Conservation (phyloP, 352 stramenopile genomes). For the Phytophthora palmivora region DNA sequence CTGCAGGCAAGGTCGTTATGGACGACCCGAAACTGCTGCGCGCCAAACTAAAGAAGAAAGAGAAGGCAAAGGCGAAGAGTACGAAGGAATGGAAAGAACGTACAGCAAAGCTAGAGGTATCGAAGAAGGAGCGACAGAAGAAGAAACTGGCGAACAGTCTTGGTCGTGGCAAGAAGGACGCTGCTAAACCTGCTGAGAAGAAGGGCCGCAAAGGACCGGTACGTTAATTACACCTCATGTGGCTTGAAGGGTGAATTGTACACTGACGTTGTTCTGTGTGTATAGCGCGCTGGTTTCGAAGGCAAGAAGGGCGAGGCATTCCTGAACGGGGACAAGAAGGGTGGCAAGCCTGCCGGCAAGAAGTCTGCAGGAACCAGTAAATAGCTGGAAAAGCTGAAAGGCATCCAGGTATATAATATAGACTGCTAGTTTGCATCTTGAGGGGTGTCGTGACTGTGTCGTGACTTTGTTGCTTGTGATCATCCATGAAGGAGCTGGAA, state of each 20-base stretch:
- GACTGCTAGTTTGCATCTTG: constrained; percentile 40
- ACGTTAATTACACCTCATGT: constrained; percentile 19
- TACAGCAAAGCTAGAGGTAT: constrained; percentile 58
- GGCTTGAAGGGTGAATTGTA: not conserved
- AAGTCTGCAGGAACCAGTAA: constrained; percentile 39
- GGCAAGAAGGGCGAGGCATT: constrained; percentile 83
- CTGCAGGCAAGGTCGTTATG: constrained; percentile 66
- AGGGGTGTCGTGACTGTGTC: constrained; percentile 12
- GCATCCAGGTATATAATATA: constrained; percentile 50
- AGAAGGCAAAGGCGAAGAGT: constrained; percentile 83
- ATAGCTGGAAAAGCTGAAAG: constrained; percentile 46
- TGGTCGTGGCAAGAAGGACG: constrained; percentile 34
- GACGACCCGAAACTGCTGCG: constrained; percentile 83
- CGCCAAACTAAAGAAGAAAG: constrained; percentile 87
- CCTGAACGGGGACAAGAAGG: constrained; percentile 72
- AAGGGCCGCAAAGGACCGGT: constrained; percentile 51
- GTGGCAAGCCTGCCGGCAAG: constrained; percentile 29
- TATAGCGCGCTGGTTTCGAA: constrained; percentile 77
- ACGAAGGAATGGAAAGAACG: constrained; percentile 83
- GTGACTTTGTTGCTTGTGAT: constrained; percentile 10
- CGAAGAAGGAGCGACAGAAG: constrained; percentile 73
- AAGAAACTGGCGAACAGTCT: constrained; percentile 54
- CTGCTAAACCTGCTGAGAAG: constrained; percentile 44
- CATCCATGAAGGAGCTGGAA: constrained; percentile 25
- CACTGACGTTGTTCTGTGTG: constrained; percentile 16